These are phyloP conservation scores for Lecanicillium sp. DNA, from an alignment of 2,329 filamentous ascomycete species.

Conservation along the genomic window DNA sequence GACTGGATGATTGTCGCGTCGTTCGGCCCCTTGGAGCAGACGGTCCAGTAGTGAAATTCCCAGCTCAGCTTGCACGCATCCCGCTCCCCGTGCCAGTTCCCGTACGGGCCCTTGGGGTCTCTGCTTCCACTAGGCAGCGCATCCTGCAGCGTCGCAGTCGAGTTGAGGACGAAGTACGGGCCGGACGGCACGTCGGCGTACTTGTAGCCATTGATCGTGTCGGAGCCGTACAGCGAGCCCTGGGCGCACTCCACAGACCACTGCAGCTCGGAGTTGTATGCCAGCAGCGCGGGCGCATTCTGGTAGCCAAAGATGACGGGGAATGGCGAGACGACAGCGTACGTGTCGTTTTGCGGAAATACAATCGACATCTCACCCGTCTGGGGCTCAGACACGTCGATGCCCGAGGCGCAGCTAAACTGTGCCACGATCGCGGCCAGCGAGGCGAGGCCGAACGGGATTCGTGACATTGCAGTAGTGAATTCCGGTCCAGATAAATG, in stretches of 20 bases:
- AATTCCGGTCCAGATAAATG: not conserved
- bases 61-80: not conserved
- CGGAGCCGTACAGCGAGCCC: not conserved
- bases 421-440: not conserved
- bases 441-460: slow-evolving; percentile 1
- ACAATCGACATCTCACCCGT: slow-evolving; percentile 7
- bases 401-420: slow-evolving; percentile 8
- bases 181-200: not conserved
- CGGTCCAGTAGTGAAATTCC: slow-evolving; percentile 1
- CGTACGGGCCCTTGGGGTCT: slow-evolving; percentile 6
- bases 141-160: slow-evolving; percentile 1
- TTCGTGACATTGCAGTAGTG: too few relatives aligned
- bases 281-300: slow-evolving; percentile 1
- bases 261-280: slow-evolving; percentile 4
- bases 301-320: slow-evolving; percentile 12
- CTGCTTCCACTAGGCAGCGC: not conserved
- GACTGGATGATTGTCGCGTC: slow-evolving; percentile 2
- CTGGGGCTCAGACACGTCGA: not conserved
- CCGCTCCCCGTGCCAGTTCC: not conserved
- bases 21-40: slow-evolving; percentile 4
- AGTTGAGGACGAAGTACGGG: not conserved
- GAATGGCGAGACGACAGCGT: slow-evolving; percentile 7
- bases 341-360: slow-evolving; percentile 13
- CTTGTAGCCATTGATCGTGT: slow-evolving; percentile 5
- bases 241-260: slow-evolving; percentile 8